Evolutionary conservation across 306 rosid species (phyloP).

Genomic region (Castanopsis chinensis): DNA sequence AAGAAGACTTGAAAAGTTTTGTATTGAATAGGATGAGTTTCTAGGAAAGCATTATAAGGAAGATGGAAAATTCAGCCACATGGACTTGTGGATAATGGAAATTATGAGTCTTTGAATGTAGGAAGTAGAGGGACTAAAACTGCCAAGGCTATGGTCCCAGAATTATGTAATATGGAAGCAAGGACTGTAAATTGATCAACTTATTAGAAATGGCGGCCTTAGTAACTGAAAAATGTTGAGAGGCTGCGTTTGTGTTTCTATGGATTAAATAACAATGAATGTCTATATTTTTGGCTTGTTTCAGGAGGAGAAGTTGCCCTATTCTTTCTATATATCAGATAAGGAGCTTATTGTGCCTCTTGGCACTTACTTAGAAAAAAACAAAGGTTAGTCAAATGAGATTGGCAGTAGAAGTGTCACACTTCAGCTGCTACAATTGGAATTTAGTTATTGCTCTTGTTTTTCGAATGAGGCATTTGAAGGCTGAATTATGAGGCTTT

Average conservation of each 20-base stretch:
- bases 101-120: background rate
- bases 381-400: constrained; percentile 52
- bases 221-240: background rate
- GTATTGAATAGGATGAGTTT: background rate
- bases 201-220: background rate
- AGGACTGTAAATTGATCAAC: background rate
- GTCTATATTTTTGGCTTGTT: background rate
- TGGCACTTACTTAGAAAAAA: constrained; percentile 73
- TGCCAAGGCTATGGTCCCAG: background rate
- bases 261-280: background rate
- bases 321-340: constrained; percentile 73
- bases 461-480: background rate
- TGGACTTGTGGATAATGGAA: background rate
- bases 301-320: constrained; percentile 91
- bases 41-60: background rate
- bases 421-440: background rate
- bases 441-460: background rate
- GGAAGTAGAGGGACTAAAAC: background rate
- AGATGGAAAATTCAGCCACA: background rate
- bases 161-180: background rate
- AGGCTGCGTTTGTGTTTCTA: background rate
- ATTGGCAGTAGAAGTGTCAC: background rate
- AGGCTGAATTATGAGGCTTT: background rate
- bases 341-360: constrained; percentile 78
- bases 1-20: background rate